A percentile compares a stretch with the other conserved stretches of the same genome.
Conservation (phyloP, 768 basidiomycete species). For the Trametes coccinea region DNA sequence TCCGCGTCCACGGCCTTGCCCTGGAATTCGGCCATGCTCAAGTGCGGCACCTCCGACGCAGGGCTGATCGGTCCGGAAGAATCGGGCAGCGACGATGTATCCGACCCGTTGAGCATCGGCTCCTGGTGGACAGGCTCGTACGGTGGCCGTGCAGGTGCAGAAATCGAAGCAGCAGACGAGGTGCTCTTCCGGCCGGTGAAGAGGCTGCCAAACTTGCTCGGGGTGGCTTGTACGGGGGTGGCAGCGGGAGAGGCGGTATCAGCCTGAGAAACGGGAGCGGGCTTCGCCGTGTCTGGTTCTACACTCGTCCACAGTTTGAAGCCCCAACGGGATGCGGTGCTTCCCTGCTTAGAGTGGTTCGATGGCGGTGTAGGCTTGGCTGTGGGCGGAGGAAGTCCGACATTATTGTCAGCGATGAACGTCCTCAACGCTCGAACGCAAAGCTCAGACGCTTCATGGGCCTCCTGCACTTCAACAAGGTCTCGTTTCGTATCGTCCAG, state of each 20-base stretch:
- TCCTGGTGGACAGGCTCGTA: slow-evolving; percentile 30
- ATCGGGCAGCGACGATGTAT: slow-evolving; percentile 52
- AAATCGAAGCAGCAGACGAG: slow-evolving; percentile 41
- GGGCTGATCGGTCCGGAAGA: slow-evolving; percentile 60
- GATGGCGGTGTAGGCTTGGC: slow-evolving; percentile 20
- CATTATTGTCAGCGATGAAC: slow-evolving; percentile 75
- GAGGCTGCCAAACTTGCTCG: slow-evolving; percentile 70
- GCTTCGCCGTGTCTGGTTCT: slow-evolving; percentile 20
- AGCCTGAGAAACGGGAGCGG: slow-evolving; percentile 10
- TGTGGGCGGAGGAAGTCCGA: slow-evolving; percentile 42
- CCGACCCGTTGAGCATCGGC: slow-evolving; percentile 54
- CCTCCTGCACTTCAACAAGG: slow-evolving; percentile 77
- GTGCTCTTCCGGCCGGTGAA: slow-evolving; percentile 60
- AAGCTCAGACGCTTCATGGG: slow-evolving; percentile 81
- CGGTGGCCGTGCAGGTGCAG: slow-evolving; percentile 33
- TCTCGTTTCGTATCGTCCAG: slow-evolving; percentile 67
- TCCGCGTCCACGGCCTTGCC: not conserved
- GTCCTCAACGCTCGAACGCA: slow-evolving; percentile 81
- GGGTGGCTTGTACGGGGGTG: slow-evolving; percentile 34
- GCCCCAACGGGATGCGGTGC: slow-evolving; percentile 52
- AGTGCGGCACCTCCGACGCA: slow-evolving; percentile 28
- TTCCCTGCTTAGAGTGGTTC: slow-evolving; percentile 23
- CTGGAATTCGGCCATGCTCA: slow-evolving; percentile 12
- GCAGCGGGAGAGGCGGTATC: slow-evolving; percentile 28
- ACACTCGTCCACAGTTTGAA: slow-evolving; percentile 64